Percentiles rank a stretch among this genome's conserved stretches.
Conservation (phyloP, 23 red algal genomes). For the Porphyridium purpureum region DNA sequence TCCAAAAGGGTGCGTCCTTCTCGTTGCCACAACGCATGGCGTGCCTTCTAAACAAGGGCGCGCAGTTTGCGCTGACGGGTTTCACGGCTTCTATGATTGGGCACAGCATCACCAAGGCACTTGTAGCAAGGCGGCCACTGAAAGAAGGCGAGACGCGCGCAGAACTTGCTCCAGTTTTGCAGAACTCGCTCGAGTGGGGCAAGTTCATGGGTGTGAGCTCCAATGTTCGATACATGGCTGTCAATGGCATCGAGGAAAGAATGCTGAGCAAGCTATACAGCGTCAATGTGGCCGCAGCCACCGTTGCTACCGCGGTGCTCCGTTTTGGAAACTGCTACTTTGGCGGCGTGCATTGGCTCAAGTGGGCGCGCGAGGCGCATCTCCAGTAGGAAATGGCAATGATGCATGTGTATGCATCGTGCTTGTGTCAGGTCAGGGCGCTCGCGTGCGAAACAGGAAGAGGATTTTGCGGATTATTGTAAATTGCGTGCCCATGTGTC, state of each 20-base stretch:
- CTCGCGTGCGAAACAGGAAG: too few relatives aligned
- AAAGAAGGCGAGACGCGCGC: constrained; percentile 7
- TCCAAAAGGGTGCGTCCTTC: constrained; percentile 31
- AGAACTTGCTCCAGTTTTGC: constrained; percentile 49
- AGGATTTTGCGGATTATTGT: too few relatives aligned
- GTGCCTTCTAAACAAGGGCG: constrained; percentile 37
- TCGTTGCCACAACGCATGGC: constrained; percentile 16
- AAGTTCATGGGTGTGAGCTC: constrained; percentile 12
- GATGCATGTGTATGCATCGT: too few relatives aligned
- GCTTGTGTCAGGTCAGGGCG: too few relatives aligned
- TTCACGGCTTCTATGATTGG: constrained; percentile 69
- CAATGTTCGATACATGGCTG: constrained; percentile 4
- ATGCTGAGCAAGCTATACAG: constrained; percentile 23
- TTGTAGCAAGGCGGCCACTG: constrained; percentile 18
- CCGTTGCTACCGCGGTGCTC: constrained; percentile 15
- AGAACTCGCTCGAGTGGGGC: constrained; percentile 33
- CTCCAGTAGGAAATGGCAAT: constrained; percentile 52
- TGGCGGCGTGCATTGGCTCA: constrained; percentile 69
- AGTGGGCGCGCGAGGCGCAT: constrained; percentile 38
- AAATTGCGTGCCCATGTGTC: too few relatives aligned
- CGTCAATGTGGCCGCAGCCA: constrained; percentile 15
- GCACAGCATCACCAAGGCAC: constrained; percentile 51
- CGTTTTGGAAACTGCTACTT: constrained; percentile 72
- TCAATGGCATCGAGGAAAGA: constrained; percentile 38
- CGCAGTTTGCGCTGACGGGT: constrained; percentile 75